Evolutionary conservation across 2,329 filamentous ascomycete genomes (phyloP).

Genomic region (Rutstroemia sp.): DNA sequence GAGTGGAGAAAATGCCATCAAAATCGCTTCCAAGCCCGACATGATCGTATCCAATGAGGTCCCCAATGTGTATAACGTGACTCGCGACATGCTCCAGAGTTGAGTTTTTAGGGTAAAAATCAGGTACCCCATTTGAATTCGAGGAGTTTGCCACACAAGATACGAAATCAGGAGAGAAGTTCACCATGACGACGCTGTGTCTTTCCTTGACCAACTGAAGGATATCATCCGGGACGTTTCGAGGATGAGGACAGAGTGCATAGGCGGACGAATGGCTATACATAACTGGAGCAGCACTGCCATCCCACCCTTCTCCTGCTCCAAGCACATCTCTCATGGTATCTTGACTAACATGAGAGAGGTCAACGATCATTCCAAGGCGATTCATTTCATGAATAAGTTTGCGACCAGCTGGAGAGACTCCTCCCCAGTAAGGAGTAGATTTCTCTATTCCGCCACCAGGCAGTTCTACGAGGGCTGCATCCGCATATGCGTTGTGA

Average conservation of each 20-base stretch:
- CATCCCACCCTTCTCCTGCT: constrained; percentile 52
- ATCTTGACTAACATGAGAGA: constrained; percentile 69
- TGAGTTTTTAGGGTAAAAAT: constrained; percentile 57
- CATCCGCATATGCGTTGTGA: constrained; percentile 83
- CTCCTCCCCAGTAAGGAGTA: constrained; percentile 59
- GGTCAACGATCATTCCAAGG: constrained; percentile 87
- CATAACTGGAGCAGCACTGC: constrained; percentile 74
- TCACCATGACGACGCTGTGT: constrained; percentile 81
- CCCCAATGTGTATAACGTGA: constrained; percentile 77
- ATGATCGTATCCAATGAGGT: constrained; percentile 76
- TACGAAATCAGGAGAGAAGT: constrained; percentile 77
- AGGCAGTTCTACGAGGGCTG: constrained; percentile 57
- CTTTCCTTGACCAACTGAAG: constrained; percentile 66
- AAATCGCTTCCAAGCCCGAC: constrained; percentile 88
- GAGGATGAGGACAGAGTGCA: constrained; percentile 74
- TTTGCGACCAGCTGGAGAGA: constrained; percentile 61
- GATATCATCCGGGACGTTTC: constrained; percentile 84
- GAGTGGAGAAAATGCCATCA: constrained; percentile 64
- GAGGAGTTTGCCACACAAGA: constrained; percentile 53
- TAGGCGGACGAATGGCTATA: constrained; percentile 84
- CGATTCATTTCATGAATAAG: constrained; percentile 88
- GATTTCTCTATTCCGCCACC: constrained; percentile 21
- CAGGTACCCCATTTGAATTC: constrained; percentile 57
- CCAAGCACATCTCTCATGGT: constrained; percentile 81
- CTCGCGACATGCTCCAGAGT: constrained; percentile 71